Base-by-base conservation (phyloP, 257 asterid species). In the Petrea volubilis region DNA sequence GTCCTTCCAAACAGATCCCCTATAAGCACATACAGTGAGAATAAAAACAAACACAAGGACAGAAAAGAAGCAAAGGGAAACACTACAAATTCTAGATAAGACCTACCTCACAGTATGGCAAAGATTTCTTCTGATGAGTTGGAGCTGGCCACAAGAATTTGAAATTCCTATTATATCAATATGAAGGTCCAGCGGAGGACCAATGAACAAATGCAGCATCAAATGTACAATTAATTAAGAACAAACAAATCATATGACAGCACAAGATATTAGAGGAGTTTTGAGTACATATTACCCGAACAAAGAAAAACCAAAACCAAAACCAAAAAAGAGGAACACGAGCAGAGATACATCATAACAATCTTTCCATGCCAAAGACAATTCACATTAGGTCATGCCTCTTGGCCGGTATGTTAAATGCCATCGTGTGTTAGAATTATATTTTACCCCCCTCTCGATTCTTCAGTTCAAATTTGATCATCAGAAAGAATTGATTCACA, bases 151-250 rank as follows among this genome's bases (percentile, higher is more conserved):
- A 9, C 4, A 14, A 41, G 28, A 12, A 31, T 18, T 9, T 18
- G 7, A 55, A 46, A 24, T 40, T 57, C 44, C 47, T 34, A 47
- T 53, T 13, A 69, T 44, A 66, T n/a, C 28, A 4, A 64, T 18
- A 43, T 63, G 17, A 15, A 43, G n/a, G 60, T 53, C 33, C 44
- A 47, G 28, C n/a, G 4, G 38, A 18, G 52, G 53, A 36, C 38
- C 73, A 21, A 34, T 10, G 28, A 68, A 18, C 41, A 59, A 46
- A 6, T 27, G 25, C 15, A 44, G 23, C 49, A 59, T 20, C 56
- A 29, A 70, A 59, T 46, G 69, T 71, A 59, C 68, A 73, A 21
- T 40, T 68, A 68, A 24, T 51, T 7, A 8, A 38, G 9, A 7
- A 38, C 63, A 28, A 57, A 4, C 36, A 44, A 34, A 24, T 12